phyloP scores from a whole-genome alignment of 306 rosid species.

The Inga oerstediana region DNA sequence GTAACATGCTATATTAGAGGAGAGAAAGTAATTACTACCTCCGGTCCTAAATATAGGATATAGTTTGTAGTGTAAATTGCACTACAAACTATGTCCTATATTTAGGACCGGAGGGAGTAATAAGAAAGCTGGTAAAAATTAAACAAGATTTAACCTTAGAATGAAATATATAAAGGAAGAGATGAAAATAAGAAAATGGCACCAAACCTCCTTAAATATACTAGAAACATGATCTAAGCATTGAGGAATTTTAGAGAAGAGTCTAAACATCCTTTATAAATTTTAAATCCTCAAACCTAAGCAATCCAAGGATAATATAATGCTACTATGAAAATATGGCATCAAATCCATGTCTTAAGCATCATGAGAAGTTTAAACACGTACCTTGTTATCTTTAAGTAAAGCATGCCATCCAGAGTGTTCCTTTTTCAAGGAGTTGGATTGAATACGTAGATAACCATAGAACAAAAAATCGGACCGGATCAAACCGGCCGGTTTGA shows the following conservation, averaged over 20 bases:
- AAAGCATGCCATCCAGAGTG: too few species aligned
- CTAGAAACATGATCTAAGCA: constrained; percentile 87
- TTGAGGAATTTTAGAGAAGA: constrained; percentile 44
- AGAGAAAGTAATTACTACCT: constrained; percentile 28
- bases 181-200: constrained; percentile 15
- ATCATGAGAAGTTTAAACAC: constrained; percentile 21
- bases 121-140: constrained; percentile 14
- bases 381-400: background rate
- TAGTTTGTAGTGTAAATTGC: too few species aligned
- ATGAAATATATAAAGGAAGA: background rate
- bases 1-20: constrained; percentile 77
- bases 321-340: constrained; percentile 1
- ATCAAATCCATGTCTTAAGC: background rate
- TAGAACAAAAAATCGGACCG: too few species aligned
- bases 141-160: constrained; percentile 6
- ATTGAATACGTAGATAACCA: too few species aligned
- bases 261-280: constrained; percentile 74
- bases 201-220: constrained; percentile 81
- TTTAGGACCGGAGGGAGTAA: too few species aligned
- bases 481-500: too few species aligned
- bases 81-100: too few species aligned
- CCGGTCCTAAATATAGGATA: too few species aligned
- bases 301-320: constrained; percentile 29
- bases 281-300: constrained; percentile 83
- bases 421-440: too few species aligned